Evolutionary conservation across 345 rosid species (phyloP).

Genomic region (Eucalyptus coolabah): DNA sequence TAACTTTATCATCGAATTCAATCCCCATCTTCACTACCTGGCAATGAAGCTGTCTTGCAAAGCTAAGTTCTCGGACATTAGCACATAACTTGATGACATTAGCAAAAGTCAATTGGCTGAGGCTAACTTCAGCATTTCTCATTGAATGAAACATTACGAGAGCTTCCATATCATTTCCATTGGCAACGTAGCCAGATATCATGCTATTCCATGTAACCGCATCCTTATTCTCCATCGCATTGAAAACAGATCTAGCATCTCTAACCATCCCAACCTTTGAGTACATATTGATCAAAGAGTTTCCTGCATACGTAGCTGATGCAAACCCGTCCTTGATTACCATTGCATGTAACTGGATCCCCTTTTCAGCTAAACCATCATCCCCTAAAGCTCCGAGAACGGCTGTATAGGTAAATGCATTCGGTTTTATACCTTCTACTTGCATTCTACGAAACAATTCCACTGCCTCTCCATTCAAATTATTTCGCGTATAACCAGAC

Average conservation of each 20-base stretch:
- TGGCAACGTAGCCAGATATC: conserved; percentile 47
- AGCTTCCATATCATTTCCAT: conserved; percentile 55
- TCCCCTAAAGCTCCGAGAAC: conserved; percentile 58
- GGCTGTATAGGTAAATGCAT: conserved; percentile 49
- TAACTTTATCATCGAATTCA: conserved; percentile 35
- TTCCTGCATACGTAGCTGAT: conserved; percentile 26
- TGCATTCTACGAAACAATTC: conserved; percentile 42
- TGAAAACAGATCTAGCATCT: conserved; percentile 54
- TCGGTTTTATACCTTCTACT: conserved; percentile 45
- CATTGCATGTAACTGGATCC: conserved; percentile 42
- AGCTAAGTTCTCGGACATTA: conserved; percentile 29
- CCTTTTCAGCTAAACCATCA: conserved; percentile 34
- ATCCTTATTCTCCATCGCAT: conserved; percentile 32
- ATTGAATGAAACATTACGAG: conserved; percentile 41
- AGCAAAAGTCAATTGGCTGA: conserved; percentile 40
- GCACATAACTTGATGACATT: conserved; percentile 61
- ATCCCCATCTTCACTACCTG: conserved; percentile 46
- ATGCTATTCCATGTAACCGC: conserved; percentile 73
- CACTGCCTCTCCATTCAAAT: conserved; percentile 29
- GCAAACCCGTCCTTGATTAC: conserved; percentile 57
- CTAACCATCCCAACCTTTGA: conserved; percentile 39
- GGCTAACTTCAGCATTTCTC: conserved; percentile 32
- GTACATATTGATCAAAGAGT: conserved; percentile 68
- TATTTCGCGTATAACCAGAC: conserved; percentile 43
- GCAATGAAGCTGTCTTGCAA: conserved; percentile 65